A percentile compares a stretch with the other conserved stretches of the same genome.
Conservation (phyloP, 73 alveolate species). For the Paramecium octaurelia region DNA sequence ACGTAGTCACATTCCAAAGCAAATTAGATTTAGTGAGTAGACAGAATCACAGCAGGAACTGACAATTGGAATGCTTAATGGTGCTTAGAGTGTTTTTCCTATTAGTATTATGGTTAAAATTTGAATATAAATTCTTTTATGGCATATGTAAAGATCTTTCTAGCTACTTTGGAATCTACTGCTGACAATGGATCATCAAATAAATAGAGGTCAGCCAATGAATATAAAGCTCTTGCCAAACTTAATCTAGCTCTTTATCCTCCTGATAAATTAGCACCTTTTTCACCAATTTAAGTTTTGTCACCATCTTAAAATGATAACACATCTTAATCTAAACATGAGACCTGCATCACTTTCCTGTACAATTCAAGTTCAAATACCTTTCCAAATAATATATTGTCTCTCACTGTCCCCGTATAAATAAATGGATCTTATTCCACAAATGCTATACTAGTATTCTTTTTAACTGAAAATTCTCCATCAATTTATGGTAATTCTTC, state of each 20-base stretch:
- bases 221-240: constrained; percentile 90
- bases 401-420: constrained; percentile 83
- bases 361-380: constrained; percentile 71
- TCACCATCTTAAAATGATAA: constrained; percentile 71
- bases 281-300: constrained; percentile 83
- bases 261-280: constrained; percentile 85
- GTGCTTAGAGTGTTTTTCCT: background rate
- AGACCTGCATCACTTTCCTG: constrained; percentile 71
- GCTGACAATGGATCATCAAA: constrained; percentile 85
- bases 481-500: constrained; percentile 37
- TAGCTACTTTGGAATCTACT: constrained; percentile 83
- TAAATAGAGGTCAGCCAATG: constrained; percentile 75
- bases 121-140: background rate
- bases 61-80: background rate
- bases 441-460: constrained; percentile 76
- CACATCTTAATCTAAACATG: constrained; percentile 85
- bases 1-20: constrained; percentile 42
- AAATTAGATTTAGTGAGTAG: constrained; percentile 55
- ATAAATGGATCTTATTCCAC: constrained; percentile 91
- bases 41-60: constrained; percentile 48
- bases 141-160: constrained; percentile 18
- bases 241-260: constrained; percentile 92
- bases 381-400: constrained; percentile 79
- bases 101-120: constrained; percentile 4
- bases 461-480: constrained; percentile 68